Percentiles rank a stretch among this genome's conserved stretches.
phyloP scores from a whole-genome alignment of 306 rosid species.

The cucumber (Cucumis sativus) region DNA sequence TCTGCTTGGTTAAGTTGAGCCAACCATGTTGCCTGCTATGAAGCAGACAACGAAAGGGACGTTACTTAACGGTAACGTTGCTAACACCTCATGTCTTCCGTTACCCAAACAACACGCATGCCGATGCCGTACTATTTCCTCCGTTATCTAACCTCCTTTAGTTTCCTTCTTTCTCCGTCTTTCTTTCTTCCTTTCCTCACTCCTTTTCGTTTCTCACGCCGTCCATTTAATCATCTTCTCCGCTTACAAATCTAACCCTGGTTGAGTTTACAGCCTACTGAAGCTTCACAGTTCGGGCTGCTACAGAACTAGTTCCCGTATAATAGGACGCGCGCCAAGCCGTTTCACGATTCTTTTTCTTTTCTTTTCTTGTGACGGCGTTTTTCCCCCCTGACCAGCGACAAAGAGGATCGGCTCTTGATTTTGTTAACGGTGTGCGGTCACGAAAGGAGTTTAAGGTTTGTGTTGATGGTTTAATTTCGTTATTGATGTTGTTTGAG shows the following conservation, averaged over 20 bases:
- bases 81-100: slow-evolving; percentile 15
- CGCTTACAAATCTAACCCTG: slow-evolving; percentile 25
- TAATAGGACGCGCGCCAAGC: slow-evolving; percentile 41
- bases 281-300: slow-evolving; percentile 10
- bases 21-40: slow-evolving; percentile 73
- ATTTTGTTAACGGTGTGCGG: neutral
- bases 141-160: slow-evolving; percentile 9
- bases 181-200: neutral
- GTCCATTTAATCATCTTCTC: slow-evolving; percentile 8
- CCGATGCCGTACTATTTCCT: slow-evolving; percentile 11
- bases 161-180: neutral
- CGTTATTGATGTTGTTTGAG: neutral
- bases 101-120: slow-evolving; percentile 27
- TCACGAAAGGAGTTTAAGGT: neutral
- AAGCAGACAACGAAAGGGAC: slow-evolving; percentile 69
- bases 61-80: slow-evolving; percentile 38
- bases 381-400: slow-evolving; percentile 8
- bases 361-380: slow-evolving; percentile 27
- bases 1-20: slow-evolving; percentile 65
- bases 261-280: slow-evolving; percentile 13
- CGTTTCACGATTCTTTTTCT: slow-evolving; percentile 17
- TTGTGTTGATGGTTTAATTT: neutral
- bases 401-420: slow-evolving; percentile 8
- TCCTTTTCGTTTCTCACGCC: slow-evolving; percentile 11
- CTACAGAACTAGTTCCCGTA: slow-evolving; percentile 20